Evolutionary conservation across 179 eudicot species (phyloP).

Genomic region (Actinidia chinensis): DNA sequence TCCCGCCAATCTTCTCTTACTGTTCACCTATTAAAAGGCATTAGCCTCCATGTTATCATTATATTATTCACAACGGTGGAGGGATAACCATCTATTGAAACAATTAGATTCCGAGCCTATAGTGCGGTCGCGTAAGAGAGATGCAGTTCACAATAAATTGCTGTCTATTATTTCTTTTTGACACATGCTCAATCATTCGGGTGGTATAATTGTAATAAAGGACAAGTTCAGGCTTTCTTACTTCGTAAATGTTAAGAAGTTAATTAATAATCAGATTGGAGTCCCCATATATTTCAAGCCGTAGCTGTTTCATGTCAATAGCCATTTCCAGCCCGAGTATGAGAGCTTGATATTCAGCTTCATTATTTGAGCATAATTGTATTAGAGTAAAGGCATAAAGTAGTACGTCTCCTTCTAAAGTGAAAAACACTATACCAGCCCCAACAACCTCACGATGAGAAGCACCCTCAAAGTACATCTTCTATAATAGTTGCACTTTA

Average conservation of each 20-base stretch:
- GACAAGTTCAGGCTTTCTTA: neutral
- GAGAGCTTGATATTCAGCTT: neutral
- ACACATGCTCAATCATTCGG: neutral
- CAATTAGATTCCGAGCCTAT: neutral
- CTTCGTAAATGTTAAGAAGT: neutral
- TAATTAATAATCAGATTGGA: conserved; percentile 8
- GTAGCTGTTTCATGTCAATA: neutral
- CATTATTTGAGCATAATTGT: too few species aligned
- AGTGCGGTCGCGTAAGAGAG: neutral
- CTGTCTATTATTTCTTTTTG: too few species aligned
- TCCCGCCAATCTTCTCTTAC: too few species aligned
- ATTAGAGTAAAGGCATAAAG: too few species aligned
- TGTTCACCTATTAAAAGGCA: neutral
- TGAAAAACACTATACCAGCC: too few species aligned
- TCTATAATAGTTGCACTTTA: too few species aligned
- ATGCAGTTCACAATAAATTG: neutral
- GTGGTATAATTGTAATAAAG: neutral
- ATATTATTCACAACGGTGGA: neutral
- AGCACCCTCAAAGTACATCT: too few species aligned
- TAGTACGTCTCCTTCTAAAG: too few species aligned
- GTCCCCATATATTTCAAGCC: conserved; percentile 11
- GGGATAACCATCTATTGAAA: neutral
- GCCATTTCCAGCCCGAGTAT: conserved; percentile 13
- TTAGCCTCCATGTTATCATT: neutral
- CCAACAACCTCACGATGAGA: too few species aligned